These are phyloP conservation scores for Agroathelia rolfsii DNA, from an alignment of 1,284 basidiomycete species.

Conservation along the genomic window DNA sequence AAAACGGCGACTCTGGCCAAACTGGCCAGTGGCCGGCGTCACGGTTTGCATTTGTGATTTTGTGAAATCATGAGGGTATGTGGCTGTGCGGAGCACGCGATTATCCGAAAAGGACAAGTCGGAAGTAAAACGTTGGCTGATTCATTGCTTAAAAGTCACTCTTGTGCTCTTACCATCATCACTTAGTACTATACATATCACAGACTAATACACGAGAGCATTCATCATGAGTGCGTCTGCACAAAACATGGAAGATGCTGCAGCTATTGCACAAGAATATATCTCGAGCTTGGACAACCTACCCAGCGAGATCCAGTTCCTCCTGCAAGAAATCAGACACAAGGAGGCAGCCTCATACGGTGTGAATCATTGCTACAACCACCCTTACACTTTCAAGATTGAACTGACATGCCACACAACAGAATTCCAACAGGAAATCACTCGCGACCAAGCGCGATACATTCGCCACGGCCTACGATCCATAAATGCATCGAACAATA, in stretches of 20 bases:
- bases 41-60: too few relatives aligned
- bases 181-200: too few relatives aligned
- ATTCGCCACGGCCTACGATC: conserved; percentile 38
- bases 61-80: too few relatives aligned
- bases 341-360: conserved; percentile 46
- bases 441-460: conserved; percentile 41
- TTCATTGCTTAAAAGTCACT: too few relatives aligned
- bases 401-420: conserved; percentile 1
- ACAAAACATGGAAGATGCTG: conserved; percentile 56
- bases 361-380: conserved; percentile 15
- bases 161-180: too few relatives aligned
- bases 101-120: too few relatives aligned
- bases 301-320: conserved; percentile 60
- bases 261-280: conserved; percentile 58
- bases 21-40: too few relatives aligned
- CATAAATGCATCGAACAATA: conserved; percentile 14
- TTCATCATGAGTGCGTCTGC: too few relatives aligned
- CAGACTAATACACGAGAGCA: too few relatives aligned
- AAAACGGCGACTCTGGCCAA: too few relatives aligned
- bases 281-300: conserved; percentile 70
- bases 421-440: conserved; percentile 48
- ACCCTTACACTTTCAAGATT: conserved; percentile 1
- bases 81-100: too few relatives aligned
- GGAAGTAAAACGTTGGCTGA: too few relatives aligned
- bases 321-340: conserved; percentile 63